Conservation (phyloP, 306 rosid species). For the Acmispon strigosus region DNA sequence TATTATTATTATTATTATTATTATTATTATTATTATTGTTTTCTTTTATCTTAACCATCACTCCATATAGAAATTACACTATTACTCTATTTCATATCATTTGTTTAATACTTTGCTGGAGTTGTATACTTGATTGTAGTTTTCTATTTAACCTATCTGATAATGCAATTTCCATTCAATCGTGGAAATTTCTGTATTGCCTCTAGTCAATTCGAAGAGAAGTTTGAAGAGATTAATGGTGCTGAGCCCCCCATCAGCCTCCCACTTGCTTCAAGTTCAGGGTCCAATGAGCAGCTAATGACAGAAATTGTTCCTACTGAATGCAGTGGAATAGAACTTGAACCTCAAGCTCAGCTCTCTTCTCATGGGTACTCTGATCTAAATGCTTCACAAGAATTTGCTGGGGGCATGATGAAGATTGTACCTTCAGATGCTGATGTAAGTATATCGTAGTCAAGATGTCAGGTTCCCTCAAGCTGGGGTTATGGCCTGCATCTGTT, state of each 20-base stretch:
- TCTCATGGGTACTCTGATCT: slow-evolving; percentile 57
- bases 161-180: slow-evolving; percentile 9
- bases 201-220: slow-evolving; percentile 93
- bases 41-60: background rate
- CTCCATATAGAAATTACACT: background rate
- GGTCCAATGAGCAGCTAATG: slow-evolving; percentile 54
- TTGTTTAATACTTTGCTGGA: background rate
- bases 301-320: slow-evolving; percentile 49
- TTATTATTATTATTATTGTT: background rate
- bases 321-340: slow-evolving; percentile 43
- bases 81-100: slow-evolving; percentile 12
- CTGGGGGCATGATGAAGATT: slow-evolving; percentile 94
- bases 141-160: background rate
- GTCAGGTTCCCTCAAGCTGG: background rate
- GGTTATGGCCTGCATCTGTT: background rate
- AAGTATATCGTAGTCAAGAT: slow-evolving; percentile 33
- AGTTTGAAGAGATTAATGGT: slow-evolving; percentile 75
- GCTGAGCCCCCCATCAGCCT: slow-evolving; percentile 53
- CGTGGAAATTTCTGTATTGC: slow-evolving; percentile 9
- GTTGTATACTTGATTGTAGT: background rate
- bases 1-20: background rate
- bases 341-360: slow-evolving; percentile 48
- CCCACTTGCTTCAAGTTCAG: slow-evolving; percentile 79
- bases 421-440: slow-evolving; percentile 94
- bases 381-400: slow-evolving; percentile 58